Base-by-base conservation (phyloP, 2,329 filamentous ascomycete species). In the Sclerotinia sclerotiorum region DNA sequence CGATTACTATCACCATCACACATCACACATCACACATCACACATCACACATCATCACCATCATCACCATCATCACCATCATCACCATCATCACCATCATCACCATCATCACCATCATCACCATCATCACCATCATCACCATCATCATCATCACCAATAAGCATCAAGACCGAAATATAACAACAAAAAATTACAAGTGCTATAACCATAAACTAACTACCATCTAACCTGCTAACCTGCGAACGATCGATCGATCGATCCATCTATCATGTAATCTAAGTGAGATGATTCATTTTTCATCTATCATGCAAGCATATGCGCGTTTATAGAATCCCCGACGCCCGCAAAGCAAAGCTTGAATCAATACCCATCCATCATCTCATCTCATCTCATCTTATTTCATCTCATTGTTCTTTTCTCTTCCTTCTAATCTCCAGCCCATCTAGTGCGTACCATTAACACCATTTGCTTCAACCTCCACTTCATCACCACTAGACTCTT, bases 191-290 rank as follows among this genome's bases (percentile, higher is more conserved):
- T 49, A 62, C 44, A 62, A 49, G 32, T 62, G 29, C 27, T 48
- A 61, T 32, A 17, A 48, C 35, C 42, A 61, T 61, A 61, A 46
- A 61, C 42, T 48, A 24, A 57, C 6, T 24, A 48, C 42, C 57
- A 61, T 51, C 21, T 62, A 51, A 48, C 29, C 29, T 48, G 32
- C 7, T 19, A 24, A 39, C 2, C 39, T 15, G 13, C 19, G 42
- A 48, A 32, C 35, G 35, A 35, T 35, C 35, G 35, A 35, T 7
- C 21, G 27, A 49, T 61, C 24, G 24, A 60, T 48, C 58, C 19
- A 49, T 61, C 27, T 62, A 35, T 21, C 46, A 62, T 62, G 44
- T 62, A 39, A 62, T 62, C 46, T 62, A 62, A 62, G 21, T 24
- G 29, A 24, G 27, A 39, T 39, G 58, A 62, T 51, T 17, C 27